Conservation (phyloP, 371 early-diverging fungal species). For the Apophysomyces variabilis region DNA sequence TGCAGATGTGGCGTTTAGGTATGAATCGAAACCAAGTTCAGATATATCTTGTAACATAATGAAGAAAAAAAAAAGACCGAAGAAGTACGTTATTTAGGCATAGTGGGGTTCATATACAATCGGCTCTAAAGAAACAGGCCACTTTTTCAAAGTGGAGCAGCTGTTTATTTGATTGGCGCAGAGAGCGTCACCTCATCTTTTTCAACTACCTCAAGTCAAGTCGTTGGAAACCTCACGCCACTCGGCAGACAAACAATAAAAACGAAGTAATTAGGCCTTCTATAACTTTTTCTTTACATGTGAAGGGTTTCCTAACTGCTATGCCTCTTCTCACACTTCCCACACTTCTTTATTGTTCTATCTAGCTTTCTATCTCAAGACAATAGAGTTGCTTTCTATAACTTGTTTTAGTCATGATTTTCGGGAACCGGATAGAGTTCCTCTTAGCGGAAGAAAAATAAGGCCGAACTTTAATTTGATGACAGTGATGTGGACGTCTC, state of each 20-base stretch:
- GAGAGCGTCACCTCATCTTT: conserved; percentile 23
- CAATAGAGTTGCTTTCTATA: neutral
- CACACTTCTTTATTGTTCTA: too few relatives aligned
- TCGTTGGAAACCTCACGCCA: conserved; percentile 8
- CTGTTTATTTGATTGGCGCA: conserved; percentile 17
- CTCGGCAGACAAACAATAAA: conserved; percentile 10
- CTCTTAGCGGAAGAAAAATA: neutral
- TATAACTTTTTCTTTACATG: conserved; percentile 1
- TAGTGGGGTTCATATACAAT: neutral
- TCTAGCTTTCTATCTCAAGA: neutral
- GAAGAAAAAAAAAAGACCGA: neutral
- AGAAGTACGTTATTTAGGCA: conserved; percentile 8
- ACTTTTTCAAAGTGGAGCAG: conserved; percentile 8
- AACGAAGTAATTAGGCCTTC: conserved; percentile 6
- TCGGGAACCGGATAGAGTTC: neutral
- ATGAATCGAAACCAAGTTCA: conserved; percentile 27
- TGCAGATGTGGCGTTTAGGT: conserved; percentile 20
- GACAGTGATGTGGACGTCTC: neutral
- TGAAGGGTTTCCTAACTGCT: conserved; percentile 2
- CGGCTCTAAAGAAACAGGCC: conserved; percentile 18
- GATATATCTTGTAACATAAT: conserved; percentile 23
- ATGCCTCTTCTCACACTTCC: neutral
- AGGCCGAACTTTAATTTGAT: conserved; percentile 2
- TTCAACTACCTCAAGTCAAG: conserved; percentile 15
- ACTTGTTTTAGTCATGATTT: neutral